Evolutionary conservation across 768 basidiomycete species (phyloP).

Genomic region (Pleurotus tuber-regium): DNA sequence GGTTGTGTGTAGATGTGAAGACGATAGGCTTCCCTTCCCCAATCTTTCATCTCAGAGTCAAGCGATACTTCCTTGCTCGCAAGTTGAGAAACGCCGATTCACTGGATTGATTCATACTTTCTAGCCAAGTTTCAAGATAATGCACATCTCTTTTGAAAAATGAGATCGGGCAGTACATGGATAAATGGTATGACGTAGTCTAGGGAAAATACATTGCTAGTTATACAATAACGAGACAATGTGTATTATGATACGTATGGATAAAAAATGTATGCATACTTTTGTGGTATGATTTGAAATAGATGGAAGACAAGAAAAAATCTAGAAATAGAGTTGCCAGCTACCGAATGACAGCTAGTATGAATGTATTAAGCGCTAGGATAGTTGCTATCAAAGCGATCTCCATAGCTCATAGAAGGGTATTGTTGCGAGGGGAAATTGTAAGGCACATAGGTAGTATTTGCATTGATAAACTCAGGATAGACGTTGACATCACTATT

Average conservation of each 20-base stretch:
- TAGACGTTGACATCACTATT: too few species aligned
- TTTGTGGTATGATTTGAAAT: not conserved
- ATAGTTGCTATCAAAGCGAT: constrained; percentile 8
- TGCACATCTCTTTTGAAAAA: not conserved
- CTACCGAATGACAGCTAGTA: not conserved
- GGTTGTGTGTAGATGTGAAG: constrained; percentile 2
- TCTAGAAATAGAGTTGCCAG: not conserved
- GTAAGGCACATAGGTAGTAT: not conserved
- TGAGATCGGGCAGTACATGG: too few species aligned
- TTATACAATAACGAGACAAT: not conserved
- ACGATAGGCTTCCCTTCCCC: not conserved
- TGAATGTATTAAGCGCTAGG: not conserved
- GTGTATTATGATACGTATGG: not conserved
- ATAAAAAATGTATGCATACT: constrained; percentile 4
- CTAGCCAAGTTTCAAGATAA: not conserved
- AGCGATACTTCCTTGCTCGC: not conserved
- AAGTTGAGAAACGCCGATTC: not conserved
- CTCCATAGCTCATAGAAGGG: constrained; percentile 1
- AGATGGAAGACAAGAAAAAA: not conserved
- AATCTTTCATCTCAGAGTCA: not conserved
- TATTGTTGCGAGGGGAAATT: not conserved
- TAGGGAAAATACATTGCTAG: too few species aligned
- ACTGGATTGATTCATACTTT: too few species aligned
- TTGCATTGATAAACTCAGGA: not conserved
- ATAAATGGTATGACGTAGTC: too few species aligned